A percentile compares a stretch with the other conserved stretches of the same genome.
These are phyloP conservation scores for Phyllosticta ampelicida DNA, from an alignment of 2,329 filamentous ascomycete species.

Conservation along the genomic window DNA sequence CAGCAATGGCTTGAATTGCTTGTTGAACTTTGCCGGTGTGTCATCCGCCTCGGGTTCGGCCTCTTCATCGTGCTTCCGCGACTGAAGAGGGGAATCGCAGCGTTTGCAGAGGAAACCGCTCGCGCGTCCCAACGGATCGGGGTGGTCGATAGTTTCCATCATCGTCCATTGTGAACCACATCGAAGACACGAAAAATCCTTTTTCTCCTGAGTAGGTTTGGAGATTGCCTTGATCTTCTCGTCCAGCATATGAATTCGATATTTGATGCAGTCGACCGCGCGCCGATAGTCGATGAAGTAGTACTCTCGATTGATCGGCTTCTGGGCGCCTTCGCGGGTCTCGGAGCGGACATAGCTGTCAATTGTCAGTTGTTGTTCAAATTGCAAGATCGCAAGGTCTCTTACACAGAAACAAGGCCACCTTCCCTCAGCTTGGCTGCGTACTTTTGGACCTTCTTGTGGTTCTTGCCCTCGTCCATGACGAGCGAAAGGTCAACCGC, in stretches of 20 bases:
- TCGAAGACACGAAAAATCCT: constrained; percentile 75
- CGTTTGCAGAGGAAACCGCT: constrained; percentile 69
- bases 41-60: constrained; percentile 49
- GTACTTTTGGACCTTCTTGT: constrained; percentile 83
- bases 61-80: constrained; percentile 19
- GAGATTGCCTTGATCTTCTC: constrained; percentile 79
- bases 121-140: constrained; percentile 45
- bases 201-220: constrained; percentile 68
- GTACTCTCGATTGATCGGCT: constrained; percentile 79
- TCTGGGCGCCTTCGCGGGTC: constrained; percentile 66
- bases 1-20: constrained; percentile 69
- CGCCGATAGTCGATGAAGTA: constrained; percentile 95
- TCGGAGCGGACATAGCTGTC: constrained; percentile 61
- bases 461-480: constrained; percentile 63
- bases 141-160: constrained; percentile 75
- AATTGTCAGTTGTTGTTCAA: neutral
- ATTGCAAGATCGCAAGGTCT: constrained; percentile 12
- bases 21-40: constrained; percentile 48
- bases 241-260: constrained; percentile 77
- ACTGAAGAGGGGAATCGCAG: constrained; percentile 54
- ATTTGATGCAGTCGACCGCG: constrained; percentile 94
- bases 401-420: constrained; percentile 70
- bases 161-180: constrained; percentile 83
- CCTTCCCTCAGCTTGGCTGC: constrained; percentile 78
- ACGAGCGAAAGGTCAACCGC: constrained; percentile 82